Percentiles rank a stretch among this genome's conserved stretches.
These are phyloP conservation scores for Arabidopsis hybrid DNA, from an alignment of 441 rosid species.

Conservation along the genomic window DNA sequence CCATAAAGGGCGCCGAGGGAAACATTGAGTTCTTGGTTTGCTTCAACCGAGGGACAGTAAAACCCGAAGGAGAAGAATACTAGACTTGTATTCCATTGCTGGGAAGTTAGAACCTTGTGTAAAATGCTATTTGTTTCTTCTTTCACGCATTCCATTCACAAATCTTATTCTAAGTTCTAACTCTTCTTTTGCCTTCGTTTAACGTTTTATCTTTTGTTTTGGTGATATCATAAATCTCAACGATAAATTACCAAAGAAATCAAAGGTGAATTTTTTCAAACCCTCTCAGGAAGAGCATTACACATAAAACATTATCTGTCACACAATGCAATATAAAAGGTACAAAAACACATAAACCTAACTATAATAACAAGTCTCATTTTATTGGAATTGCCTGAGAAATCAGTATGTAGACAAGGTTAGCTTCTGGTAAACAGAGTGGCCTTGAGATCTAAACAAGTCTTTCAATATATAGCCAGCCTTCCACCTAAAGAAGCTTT, in stretches of 20 bases:
- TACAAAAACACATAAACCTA: background rate
- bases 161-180: background rate
- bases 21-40: slow-evolving; percentile 84
- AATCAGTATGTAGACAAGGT: slow-evolving; percentile 7
- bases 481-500: slow-evolving; percentile 18
- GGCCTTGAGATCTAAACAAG: slow-evolving; percentile 19
- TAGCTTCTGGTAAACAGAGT: slow-evolving; percentile 8
- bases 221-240: slow-evolving; percentile 12
- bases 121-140: slow-evolving; percentile 18
- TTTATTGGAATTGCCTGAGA: background rate
- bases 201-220: background rate
- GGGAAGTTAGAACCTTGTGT: background rate
- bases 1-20: slow-evolving; percentile 92
- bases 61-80: slow-evolving; percentile 23
- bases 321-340: background rate
- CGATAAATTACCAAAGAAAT: background rate
- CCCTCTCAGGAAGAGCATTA: background rate
- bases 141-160: slow-evolving; percentile 20
- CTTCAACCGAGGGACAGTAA: slow-evolving; percentile 56
- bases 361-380: background rate
- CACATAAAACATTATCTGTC: background rate
- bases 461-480: background rate
- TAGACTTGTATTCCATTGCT: slow-evolving; percentile 22
- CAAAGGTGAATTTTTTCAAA: background rate
- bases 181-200: background rate